Percentiles rank a stretch among this genome's conserved stretches.
Evolutionary conservation across 208 protist genomes (phyloP).

Genomic region (Spironucleus salmonicida): DNA sequence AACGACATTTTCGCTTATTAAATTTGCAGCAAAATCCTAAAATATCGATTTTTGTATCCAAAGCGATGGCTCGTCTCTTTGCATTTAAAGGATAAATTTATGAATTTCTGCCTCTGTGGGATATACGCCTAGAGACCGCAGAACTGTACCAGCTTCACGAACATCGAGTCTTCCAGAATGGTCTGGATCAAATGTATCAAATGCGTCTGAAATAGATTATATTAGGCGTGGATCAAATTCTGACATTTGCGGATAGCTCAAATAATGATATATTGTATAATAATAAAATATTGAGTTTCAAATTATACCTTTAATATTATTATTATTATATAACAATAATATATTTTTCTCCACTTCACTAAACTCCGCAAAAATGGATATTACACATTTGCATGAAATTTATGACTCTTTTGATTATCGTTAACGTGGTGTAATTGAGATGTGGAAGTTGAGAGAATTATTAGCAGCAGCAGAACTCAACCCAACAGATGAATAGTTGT

Average conservation of each 20-base stretch:
- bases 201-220: not conserved
- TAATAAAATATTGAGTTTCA: too few species aligned
- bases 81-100: not conserved
- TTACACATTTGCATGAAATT: not conserved
- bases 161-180: constrained; percentile 9
- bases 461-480: not conserved
- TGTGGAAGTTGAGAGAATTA: constrained; percentile 6
- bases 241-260: too few species aligned
- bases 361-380: too few species aligned
- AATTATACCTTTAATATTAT: too few species aligned
- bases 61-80: not conserved
- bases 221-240: not conserved
- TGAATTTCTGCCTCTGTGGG: constrained; percentile 16
- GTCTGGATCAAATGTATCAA: constrained; percentile 7
- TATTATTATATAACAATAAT: too few species aligned
- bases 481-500: constrained; percentile 8
- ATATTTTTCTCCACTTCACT: too few species aligned
- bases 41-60: not conserved
- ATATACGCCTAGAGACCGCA: constrained; percentile 22
- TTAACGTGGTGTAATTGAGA: not conserved
- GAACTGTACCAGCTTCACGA: not conserved
- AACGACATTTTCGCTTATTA: not conserved
- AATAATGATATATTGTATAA: too few species aligned
- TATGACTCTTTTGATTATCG: not conserved
- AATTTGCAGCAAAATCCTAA: not conserved